A percentile compares a stretch with the other conserved stretches of the same genome.
phyloP scores from a whole-genome alignment of 768 basidiomycete genomes.

The Collybia mongolica region DNA sequence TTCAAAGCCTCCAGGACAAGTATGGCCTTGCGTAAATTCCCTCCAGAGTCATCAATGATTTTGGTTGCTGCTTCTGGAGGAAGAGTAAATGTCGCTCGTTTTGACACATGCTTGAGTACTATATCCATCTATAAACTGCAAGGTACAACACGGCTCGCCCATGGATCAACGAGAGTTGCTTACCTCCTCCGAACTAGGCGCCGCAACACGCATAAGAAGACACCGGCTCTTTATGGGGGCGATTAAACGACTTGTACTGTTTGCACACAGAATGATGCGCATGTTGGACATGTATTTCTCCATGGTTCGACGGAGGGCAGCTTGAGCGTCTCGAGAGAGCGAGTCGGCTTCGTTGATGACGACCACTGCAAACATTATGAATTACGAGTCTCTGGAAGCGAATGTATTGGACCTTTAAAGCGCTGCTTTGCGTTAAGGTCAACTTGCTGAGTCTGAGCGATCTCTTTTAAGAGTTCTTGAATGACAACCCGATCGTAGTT shows the following conservation, averaged over 20 bases:
- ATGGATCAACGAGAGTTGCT: background rate
- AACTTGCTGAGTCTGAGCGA: constrained; percentile 98
- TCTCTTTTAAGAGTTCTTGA: constrained; percentile 96
- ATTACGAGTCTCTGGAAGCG: background rate
- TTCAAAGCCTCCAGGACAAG: constrained; percentile 93
- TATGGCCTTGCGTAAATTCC: constrained; percentile 93
- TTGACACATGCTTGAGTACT: constrained; percentile 79
- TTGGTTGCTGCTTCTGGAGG: constrained; percentile 73
- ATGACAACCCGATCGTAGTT: constrained; percentile 94
- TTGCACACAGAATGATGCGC: constrained; percentile 94
- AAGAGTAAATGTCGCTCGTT: constrained; percentile 76
- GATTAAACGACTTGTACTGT: constrained; percentile 92
- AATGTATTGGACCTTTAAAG: constrained; percentile 76
- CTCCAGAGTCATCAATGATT: constrained; percentile 78
- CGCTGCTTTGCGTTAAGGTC: constrained; percentile 93
- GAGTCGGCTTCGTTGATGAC: constrained; percentile 98
- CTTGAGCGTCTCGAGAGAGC: constrained; percentile 93
- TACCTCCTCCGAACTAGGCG: constrained; percentile 79
- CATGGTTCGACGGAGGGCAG: constrained; percentile 96
- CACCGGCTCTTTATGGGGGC: constrained; percentile 97
- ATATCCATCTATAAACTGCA: constrained; percentile 60
- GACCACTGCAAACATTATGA: constrained; percentile 60
- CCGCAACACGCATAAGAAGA: constrained; percentile 89
- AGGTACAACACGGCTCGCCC: background rate
- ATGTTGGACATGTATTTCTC: constrained; percentile 99